Conservation (phyloP, 345 rosid species). For the Erysimum cheiranthoides region DNA sequence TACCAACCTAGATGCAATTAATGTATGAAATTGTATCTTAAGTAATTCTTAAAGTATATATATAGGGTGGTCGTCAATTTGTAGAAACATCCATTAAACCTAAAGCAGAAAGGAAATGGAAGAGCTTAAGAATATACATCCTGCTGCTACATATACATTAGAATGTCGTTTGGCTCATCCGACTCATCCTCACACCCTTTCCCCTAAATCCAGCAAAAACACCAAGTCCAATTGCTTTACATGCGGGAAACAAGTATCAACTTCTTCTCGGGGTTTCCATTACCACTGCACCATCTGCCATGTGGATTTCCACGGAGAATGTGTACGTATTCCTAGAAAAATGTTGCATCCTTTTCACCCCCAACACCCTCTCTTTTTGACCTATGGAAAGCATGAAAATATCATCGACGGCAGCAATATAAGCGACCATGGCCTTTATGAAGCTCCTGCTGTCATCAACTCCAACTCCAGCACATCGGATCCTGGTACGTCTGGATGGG, state of each 20-base stretch:
- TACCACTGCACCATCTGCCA: constrained; percentile 13
- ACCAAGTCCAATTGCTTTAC: background rate
- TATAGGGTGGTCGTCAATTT: background rate
- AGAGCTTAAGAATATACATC: background rate
- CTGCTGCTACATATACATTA: background rate
- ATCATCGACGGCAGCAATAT: background rate
- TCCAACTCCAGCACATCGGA: background rate
- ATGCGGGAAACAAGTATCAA: background rate
- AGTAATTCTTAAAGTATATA: background rate
- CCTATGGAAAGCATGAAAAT: background rate
- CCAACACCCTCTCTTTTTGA: constrained; percentile 9
- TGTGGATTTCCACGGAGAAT: background rate
- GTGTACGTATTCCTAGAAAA: background rate
- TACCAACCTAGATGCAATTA: background rate
- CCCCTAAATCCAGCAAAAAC: background rate
- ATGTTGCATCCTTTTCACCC: constrained; percentile 2
- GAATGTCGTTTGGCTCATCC: constrained; percentile 6
- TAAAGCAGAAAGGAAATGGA: constrained; percentile 2
- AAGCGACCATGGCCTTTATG: background rate
- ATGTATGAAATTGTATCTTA: background rate
- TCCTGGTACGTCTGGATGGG: constrained; percentile 21
- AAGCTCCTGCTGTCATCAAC: too few relatives aligned
- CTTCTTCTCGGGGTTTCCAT: background rate
- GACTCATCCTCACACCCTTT: background rate
- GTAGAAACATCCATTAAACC: background rate